These are phyloP conservation scores for Starmerella davenportii DNA, from an alignment of 805 yeast species.

Conservation along the genomic window DNA sequence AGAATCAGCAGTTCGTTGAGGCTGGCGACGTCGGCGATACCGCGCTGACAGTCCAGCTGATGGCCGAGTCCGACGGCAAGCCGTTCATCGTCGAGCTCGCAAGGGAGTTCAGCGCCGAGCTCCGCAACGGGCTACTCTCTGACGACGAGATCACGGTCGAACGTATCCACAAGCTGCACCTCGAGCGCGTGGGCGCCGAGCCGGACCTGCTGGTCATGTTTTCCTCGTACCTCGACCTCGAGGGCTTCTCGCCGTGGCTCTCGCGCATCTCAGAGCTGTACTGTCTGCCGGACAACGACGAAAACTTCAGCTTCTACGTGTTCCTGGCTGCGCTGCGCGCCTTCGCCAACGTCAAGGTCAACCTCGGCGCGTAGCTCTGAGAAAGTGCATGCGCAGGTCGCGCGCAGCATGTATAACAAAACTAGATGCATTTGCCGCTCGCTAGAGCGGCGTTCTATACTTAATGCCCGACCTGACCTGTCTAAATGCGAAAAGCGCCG, in stretches of 20 bases:
- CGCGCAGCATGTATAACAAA: no score
- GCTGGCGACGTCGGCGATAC: slow-evolving; percentile 2
- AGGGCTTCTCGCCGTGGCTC: slow-evolving; percentile 98
- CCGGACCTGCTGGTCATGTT: slow-evolving; percentile 78
- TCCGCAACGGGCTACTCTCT: slow-evolving; percentile 40
- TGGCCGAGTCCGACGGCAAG: slow-evolving; percentile 70
- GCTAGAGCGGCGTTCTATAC: no score
- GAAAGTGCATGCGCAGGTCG: no score
- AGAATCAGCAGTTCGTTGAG: slow-evolving; percentile 1
- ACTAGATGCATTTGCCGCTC: no score
- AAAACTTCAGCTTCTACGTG: slow-evolving; percentile 59
- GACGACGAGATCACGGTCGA: slow-evolving; percentile 54
- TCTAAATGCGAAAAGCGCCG: no score
- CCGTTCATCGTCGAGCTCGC: slow-evolving; percentile 79
- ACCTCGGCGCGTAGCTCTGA: slow-evolving; percentile 52
- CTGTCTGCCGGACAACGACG: slow-evolving; percentile 74
- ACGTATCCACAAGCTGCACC: slow-evolving; percentile 36
- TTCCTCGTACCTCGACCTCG: slow-evolving; percentile 73
- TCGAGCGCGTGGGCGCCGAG: slow-evolving; percentile 68
- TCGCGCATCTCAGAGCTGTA: slow-evolving; percentile 75
- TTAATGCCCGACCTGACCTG: no score
- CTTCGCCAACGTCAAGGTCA: slow-evolving; percentile 65
- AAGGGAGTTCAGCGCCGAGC: slow-evolving; percentile 63
- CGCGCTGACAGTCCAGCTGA: slow-evolving; percentile 40
- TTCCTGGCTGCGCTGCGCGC: slow-evolving; percentile 33